Conservation (phyloP, 2,329 filamentous ascomycete genomes). For the Aspergillus ochraceus region DNA sequence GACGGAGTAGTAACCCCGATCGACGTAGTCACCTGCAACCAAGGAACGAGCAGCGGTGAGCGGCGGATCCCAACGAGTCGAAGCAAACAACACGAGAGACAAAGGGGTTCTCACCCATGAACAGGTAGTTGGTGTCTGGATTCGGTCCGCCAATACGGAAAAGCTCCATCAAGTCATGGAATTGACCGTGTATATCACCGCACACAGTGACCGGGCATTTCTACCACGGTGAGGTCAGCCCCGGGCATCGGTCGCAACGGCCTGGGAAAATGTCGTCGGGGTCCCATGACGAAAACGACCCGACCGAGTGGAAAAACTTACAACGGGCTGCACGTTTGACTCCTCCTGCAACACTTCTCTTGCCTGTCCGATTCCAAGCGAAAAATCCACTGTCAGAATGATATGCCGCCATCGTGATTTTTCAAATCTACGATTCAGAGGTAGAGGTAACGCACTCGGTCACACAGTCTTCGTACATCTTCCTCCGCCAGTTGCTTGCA, state of each 20-base stretch:
- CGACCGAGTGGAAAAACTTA: conserved; percentile 51
- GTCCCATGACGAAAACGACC: background rate
- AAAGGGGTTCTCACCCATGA: conserved; percentile 73
- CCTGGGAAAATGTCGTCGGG: background rate
- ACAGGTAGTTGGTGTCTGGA: conserved; percentile 98
- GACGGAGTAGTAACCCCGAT: conserved; percentile 97
- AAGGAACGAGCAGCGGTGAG: conserved; percentile 8
- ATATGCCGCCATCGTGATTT: background rate
- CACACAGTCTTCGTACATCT: conserved; percentile 95
- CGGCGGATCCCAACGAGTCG: background rate
- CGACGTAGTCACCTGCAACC: conserved; percentile 84
- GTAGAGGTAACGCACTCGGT: conserved; percentile 70
- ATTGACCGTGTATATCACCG: conserved; percentile 98
- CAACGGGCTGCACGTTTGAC: conserved; percentile 98
- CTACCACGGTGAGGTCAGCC: conserved; percentile 46
- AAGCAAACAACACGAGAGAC: background rate
- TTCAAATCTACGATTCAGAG: background rate
- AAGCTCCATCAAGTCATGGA: conserved; percentile 98
- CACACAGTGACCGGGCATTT: conserved; percentile 99
- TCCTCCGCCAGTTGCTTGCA: conserved; percentile 97
- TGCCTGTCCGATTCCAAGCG: conserved; percentile 57
- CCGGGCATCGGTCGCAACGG: conserved; percentile 10
- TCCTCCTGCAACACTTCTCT: conserved; percentile 96
- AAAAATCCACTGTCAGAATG: conserved; percentile 1
- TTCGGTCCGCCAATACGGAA: conserved; percentile 99